Percentiles rank a stretch among this genome's conserved stretches.
Conservation (phyloP, 352 stramenopile genomes). For the Phytophthora boehmeriae region DNA sequence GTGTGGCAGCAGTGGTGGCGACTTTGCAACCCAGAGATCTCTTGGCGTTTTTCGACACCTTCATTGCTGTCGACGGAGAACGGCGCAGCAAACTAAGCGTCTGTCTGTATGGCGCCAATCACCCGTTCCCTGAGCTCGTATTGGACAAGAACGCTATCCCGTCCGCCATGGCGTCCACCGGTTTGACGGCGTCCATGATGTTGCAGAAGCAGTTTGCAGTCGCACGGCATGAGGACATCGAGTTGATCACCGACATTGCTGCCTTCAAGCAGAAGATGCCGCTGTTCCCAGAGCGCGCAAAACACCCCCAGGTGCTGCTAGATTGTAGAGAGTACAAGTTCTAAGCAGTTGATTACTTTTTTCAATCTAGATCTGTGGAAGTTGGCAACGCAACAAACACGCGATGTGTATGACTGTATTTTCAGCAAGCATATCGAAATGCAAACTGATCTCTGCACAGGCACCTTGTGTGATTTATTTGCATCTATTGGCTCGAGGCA, state of each 20-base stretch:
- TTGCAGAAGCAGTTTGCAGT: constrained; percentile 31
- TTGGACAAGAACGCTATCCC: constrained; percentile 3
- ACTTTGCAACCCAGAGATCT: constrained; percentile 54
- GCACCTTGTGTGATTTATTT: too few relatives aligned
- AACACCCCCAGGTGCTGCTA: constrained; percentile 11
- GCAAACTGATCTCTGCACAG: too few relatives aligned
- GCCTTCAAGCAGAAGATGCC: constrained; percentile 72
- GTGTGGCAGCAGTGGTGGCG: constrained; percentile 55
- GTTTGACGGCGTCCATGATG: constrained; percentile 43
- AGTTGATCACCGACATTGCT: constrained; percentile 53
- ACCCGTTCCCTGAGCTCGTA: constrained; percentile 44
- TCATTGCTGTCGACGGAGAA: constrained; percentile 38
- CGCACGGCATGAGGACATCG: constrained; percentile 5
- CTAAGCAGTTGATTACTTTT: neutral
- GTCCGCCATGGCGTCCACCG: constrained; percentile 13
- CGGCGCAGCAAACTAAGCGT: constrained; percentile 62
- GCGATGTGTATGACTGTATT: too few relatives aligned
- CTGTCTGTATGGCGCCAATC: constrained; percentile 54
- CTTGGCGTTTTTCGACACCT: constrained; percentile 66
- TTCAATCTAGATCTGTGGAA: too few relatives aligned
- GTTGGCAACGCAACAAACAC: too few relatives aligned
- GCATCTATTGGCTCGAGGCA: too few relatives aligned
- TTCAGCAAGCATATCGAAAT: too few relatives aligned
- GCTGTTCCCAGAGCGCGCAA: constrained; percentile 63
- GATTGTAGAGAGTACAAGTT: constrained; percentile 19